Evolutionary conservation across 371 early-diverging fungal species (phyloP).

Genomic region (Haplosporangium sp.): DNA sequence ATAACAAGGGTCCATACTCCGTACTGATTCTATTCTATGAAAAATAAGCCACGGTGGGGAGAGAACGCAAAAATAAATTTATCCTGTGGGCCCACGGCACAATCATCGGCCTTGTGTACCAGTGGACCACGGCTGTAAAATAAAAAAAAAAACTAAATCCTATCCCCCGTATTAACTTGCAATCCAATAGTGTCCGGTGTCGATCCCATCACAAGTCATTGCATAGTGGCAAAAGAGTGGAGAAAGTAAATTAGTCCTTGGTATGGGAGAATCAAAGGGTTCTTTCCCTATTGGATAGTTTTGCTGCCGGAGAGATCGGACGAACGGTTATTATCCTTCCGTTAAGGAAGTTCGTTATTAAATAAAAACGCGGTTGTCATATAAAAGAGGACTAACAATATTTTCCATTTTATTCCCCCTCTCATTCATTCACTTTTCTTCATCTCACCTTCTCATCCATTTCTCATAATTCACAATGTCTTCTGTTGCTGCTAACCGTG

Average conservation of each 20-base stretch:
- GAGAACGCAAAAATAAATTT: not conserved
- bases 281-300: not conserved
- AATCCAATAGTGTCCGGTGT: too few relatives aligned
- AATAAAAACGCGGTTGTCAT: not conserved
- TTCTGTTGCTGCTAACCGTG: constrained; percentile 46
- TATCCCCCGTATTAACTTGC: not conserved
- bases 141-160: too few relatives aligned
- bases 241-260: not conserved
- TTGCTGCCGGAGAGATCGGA: not conserved
- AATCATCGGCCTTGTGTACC: not conserved
- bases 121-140: not conserved
- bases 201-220: too few relatives aligned
- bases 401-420: not conserved
- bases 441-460: not conserved
- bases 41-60: not conserved
- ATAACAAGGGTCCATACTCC: too few relatives aligned
- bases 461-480: constrained; percentile 26
- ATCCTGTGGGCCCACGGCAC: not conserved
- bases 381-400: not conserved
- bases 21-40: too few relatives aligned
- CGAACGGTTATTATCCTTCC: not conserved
- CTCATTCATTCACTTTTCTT: not conserved
- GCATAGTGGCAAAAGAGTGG: not conserved
- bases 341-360: not conserved
- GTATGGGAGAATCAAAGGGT: too few relatives aligned